A percentile compares a stretch with the other conserved stretches of the same genome.
Evolutionary conservation across 1,284 basidiomycete species (phyloP).

Genomic region (Agaricales sp.): DNA sequence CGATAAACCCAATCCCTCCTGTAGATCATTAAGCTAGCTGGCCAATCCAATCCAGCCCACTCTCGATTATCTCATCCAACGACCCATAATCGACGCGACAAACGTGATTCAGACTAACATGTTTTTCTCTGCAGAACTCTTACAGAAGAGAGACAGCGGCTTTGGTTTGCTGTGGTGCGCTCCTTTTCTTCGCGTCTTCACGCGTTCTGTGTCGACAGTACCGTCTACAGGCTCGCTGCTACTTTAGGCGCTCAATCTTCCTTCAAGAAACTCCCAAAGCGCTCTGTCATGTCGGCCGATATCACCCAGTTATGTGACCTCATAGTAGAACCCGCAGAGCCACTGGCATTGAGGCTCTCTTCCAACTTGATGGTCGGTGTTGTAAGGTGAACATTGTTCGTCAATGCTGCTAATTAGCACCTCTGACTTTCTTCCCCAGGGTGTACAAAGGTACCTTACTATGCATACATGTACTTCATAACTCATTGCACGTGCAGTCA

Average conservation of each 20-base stretch:
- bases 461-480: neutral
- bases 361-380: constrained; percentile 84
- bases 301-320: constrained; percentile 71
- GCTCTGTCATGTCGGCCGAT: constrained; percentile 72
- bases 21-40: no score
- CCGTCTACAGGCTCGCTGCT: constrained; percentile 66
- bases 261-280: constrained; percentile 73
- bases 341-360: constrained; percentile 74
- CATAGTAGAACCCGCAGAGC: constrained; percentile 74
- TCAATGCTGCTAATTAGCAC: neutral
- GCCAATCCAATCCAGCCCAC: no score
- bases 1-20: no score
- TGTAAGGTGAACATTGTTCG: constrained; percentile 48
- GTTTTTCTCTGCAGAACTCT: constrained; percentile 70
- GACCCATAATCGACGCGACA: no score
- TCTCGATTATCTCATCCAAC: no score
- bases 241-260: constrained; percentile 78
- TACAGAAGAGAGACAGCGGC: constrained; percentile 66
- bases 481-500: constrained; percentile 40
- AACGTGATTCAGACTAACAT: no score
- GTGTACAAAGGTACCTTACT: constrained; percentile 57
- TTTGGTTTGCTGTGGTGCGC: constrained; percentile 70
- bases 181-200: neutral
- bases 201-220: neutral
- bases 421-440: constrained; percentile 23